Base-by-base conservation (phyloP, 495 filamentous ascomycete genomes). In the Aspergillus leporis region DNA sequence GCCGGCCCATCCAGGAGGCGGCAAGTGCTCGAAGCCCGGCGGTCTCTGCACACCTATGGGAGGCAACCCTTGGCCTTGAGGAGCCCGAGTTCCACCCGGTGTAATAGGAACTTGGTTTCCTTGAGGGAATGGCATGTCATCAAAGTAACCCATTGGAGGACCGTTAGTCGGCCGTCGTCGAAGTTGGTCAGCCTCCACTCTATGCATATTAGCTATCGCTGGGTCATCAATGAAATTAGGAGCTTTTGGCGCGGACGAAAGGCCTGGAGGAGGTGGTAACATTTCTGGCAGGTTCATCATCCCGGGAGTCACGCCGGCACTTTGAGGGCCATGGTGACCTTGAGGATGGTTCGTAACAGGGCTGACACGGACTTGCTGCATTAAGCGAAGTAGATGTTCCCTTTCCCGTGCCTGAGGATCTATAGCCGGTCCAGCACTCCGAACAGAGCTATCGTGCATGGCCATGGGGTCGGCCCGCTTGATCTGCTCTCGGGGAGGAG, bases 381-480 rank as follows among this genome's bases (percentile, higher is more conserved):
- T 83, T 38, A 84, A 66, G 18, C 76, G 78, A 31, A 83, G 73
- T 14, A 84, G 61, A 66, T 81, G 72, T 51, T 83, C 78, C 51
- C 78, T 67, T 31, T 83, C 80, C 23, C 71, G 69, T 50, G 70
- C 62, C 48, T 78, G 78, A 0, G 74, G 66, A 25, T 76, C 66
- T 41, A 63, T 66, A 1, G 59, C 47, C 28, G 69, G 64, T 14
- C 62, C 71, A 47, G 51, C 48, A 34, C 43, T 43, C 21, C 66
- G 61, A 22, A 51, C 43, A 30, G 65, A 38, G 51, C 55, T 50
- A 19, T 67, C 68, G 31, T 61, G 65, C 41, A 63, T 53, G 22
- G 34, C 46, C 57, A 74, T 63, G 14, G 68, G 70, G 6, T 77
- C 75, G 3, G 60, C 62, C 8, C 66, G 73, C 31, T 67, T 66